Evolutionary conservation across 2,329 filamentous ascomycete species (phyloP).

Genomic region (Shiraia sp.): DNA sequence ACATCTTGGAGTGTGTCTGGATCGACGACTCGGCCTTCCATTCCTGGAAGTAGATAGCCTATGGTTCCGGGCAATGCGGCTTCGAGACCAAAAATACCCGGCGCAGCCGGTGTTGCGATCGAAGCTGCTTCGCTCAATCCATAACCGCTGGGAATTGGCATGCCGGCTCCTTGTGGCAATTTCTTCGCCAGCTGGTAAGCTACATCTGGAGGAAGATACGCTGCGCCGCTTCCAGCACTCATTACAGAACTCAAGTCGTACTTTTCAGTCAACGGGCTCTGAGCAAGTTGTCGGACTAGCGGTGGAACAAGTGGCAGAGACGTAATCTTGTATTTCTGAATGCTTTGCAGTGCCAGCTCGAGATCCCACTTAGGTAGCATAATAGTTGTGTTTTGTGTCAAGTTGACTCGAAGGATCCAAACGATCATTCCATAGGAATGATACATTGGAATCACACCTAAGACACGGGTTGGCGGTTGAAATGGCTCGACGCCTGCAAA

Average conservation of each 20-base stretch:
- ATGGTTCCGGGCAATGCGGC: conserved; percentile 26
- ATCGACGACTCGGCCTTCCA: conserved; percentile 34
- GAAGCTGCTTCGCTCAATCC: conserved; percentile 35
- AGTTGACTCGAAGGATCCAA: conserved; percentile 34
- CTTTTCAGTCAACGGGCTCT: conserved; percentile 28
- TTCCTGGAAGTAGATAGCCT: conserved; percentile 34
- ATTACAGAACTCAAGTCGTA: conserved; percentile 32
- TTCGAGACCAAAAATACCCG: conserved; percentile 32
- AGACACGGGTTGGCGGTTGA: conserved; percentile 9
- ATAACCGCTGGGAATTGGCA: conserved; percentile 32
- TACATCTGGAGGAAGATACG: conserved; percentile 35
- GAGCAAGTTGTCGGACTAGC: conserved; percentile 32
- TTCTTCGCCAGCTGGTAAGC: conserved; percentile 32
- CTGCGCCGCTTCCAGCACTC: conserved; percentile 27
- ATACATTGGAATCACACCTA: conserved; percentile 37
- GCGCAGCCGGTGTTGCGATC: conserved; percentile 26
- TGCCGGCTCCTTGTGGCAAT: conserved; percentile 26
- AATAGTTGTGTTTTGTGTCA: conserved; percentile 25
- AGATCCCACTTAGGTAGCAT: conserved; percentile 35
- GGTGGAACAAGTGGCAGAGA: conserved; percentile 32
- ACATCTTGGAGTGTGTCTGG: conserved; percentile 31
- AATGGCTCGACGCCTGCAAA: conserved; percentile 28
- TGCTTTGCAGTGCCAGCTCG: conserved; percentile 27
- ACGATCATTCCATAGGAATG: conserved; percentile 40
- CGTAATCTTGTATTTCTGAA: conserved; percentile 32